Evolutionary conservation across 306 rosid genomes (phyloP).

Genomic region (Cicer cuneatum): DNA sequence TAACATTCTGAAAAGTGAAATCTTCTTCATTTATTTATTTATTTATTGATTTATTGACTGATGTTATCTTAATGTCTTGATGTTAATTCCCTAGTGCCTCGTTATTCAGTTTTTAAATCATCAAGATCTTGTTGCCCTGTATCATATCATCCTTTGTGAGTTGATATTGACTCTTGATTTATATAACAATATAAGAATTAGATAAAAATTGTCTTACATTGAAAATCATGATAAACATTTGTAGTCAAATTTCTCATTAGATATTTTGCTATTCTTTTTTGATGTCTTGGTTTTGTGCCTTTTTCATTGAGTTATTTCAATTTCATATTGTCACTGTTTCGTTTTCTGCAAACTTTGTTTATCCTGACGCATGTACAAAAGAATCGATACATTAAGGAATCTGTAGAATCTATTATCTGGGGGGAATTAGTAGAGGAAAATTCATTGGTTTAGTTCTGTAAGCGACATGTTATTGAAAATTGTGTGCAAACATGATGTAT

Average conservation of each 20-base stretch:
- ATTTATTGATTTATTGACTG: slow-evolving; percentile 18
- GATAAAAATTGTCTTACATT: neutral
- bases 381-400: slow-evolving; percentile 14
- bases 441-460: slow-evolving; percentile 17
- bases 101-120: slow-evolving; percentile 13
- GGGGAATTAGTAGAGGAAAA: slow-evolving; percentile 21
- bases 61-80: slow-evolving; percentile 2
- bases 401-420: neutral
- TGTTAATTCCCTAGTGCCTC: slow-evolving; percentile 5
- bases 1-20: slow-evolving; percentile 2
- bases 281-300: neutral
- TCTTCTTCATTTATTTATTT: neutral
- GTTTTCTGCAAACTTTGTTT: slow-evolving; percentile 11
- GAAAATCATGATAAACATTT: slow-evolving; percentile 5
- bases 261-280: neutral
- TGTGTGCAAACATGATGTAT: slow-evolving; percentile 3
- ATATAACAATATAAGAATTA: slow-evolving; percentile 1
- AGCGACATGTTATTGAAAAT: neutral
- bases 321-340: neutral
- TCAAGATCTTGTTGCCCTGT: slow-evolving; percentile 10
- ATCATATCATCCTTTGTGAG: slow-evolving; percentile 8
- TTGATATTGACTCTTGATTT: neutral
- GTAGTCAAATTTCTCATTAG: neutral
- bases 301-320: neutral
- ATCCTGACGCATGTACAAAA: neutral